Percentiles rank a stretch among this genome's conserved stretches.
phyloP scores from a whole-genome alignment of 2,329 filamentous ascomycete genomes.

The Cladophialophora yegresii region DNA sequence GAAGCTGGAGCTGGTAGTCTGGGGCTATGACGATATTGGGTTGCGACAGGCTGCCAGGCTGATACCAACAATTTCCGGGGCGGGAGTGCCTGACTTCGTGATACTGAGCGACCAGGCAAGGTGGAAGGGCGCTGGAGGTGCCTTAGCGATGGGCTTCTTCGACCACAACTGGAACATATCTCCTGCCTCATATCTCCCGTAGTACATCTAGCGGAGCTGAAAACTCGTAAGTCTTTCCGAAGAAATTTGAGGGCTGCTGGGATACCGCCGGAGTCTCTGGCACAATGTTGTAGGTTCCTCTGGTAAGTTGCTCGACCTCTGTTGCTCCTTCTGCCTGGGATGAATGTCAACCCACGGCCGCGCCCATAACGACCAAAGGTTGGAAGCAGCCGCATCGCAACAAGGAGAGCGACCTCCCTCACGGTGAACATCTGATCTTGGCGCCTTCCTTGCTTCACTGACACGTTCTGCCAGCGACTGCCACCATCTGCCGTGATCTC shows the following conservation, averaged over 20 bases:
- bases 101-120: constrained; percentile 50
- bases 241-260: neutral
- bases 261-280: neutral
- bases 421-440: neutral
- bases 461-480: constrained; percentile 4
- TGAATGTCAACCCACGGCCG: neutral
- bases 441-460: constrained; percentile 5
- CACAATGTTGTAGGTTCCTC: neutral
- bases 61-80: constrained; percentile 58
- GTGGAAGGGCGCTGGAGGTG: constrained; percentile 56
- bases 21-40: constrained; percentile 54
- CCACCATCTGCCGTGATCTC: constrained; percentile 3
- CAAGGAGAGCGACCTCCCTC: neutral
- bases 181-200: constrained; percentile 45
- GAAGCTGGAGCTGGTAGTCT: constrained; percentile 58
- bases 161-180: constrained; percentile 57
- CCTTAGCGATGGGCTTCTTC: constrained; percentile 58
- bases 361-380: neutral
- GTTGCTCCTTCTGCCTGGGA: neutral
- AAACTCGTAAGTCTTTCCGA: too few species aligned
- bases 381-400: neutral
- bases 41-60: constrained; percentile 55
- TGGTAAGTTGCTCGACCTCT: neutral
- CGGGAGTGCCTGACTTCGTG: constrained; percentile 61
- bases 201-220: neutral